Conservation (phyloP, 1,284 basidiomycete species). For the Cryptococcus sp. region DNA sequence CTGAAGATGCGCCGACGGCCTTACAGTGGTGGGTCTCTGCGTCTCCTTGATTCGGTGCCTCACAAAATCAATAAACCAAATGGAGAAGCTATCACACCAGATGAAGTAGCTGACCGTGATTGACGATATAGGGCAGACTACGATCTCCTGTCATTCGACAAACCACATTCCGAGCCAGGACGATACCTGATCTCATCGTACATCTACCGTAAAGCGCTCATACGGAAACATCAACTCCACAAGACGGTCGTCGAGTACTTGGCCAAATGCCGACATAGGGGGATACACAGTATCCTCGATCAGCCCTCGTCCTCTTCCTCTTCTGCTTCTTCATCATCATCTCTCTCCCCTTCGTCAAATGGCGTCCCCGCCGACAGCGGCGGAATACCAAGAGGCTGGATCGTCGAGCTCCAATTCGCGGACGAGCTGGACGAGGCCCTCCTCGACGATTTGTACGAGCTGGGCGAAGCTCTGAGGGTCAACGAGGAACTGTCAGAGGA, state of each 20-base stretch:
- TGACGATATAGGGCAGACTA: slow-evolving; percentile 56
- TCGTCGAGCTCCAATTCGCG: slow-evolving; percentile 83
- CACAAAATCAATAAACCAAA: too few species aligned
- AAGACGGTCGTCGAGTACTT: slow-evolving; percentile 72
- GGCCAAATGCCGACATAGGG: slow-evolving; percentile 63
- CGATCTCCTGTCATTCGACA: slow-evolving; percentile 76
- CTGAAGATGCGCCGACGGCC: slow-evolving; percentile 39
- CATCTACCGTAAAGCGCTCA: slow-evolving; percentile 87
- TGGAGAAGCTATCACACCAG: too few species aligned
- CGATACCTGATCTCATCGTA: slow-evolving; percentile 77
- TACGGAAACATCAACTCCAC: slow-evolving; percentile 91
- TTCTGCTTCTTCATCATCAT: background rate
- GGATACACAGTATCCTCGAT: slow-evolving; percentile 17
- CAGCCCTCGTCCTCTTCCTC: background rate
- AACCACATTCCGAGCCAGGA: slow-evolving; percentile 56
- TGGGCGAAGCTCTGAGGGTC: slow-evolving; percentile 65
- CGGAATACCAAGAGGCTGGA: slow-evolving; percentile 79
- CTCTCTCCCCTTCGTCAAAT: too few species aligned
- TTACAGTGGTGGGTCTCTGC: slow-evolving; percentile 46
- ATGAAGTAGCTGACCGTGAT: too few species aligned
- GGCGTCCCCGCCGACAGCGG: slow-evolving; percentile 30
- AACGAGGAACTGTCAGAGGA: slow-evolving; percentile 39
- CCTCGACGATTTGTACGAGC: slow-evolving; percentile 89
- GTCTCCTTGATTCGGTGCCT: background rate
- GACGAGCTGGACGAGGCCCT: slow-evolving; percentile 96